A percentile compares a stretch with the other conserved stretches of the same genome.
These are phyloP conservation scores for Evernia prunastri DNA, from an alignment of 495 filamentous ascomycete genomes.

Conservation along the genomic window DNA sequence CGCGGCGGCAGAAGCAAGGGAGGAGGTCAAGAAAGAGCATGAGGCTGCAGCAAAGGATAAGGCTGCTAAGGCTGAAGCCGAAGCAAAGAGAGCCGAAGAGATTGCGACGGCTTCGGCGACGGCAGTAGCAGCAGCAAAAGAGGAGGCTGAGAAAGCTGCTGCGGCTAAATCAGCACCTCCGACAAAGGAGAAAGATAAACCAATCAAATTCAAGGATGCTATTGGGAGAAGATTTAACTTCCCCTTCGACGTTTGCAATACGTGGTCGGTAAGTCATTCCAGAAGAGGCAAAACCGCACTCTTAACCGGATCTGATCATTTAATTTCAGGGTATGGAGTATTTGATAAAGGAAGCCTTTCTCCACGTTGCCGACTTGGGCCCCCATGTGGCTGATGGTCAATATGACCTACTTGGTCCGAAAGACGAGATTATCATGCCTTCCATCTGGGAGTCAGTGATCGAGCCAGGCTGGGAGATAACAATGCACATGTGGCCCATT, in stretches of 20 bases:
- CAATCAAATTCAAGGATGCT: conserved; percentile 81
- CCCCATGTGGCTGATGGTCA: conserved; percentile 77
- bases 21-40: conserved; percentile 32
- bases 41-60: conserved; percentile 31
- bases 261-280: conserved; percentile 61
- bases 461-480: conserved; percentile 82
- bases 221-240: conserved; percentile 83
- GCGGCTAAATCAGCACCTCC: conserved; percentile 31
- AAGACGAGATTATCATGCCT: conserved; percentile 82
- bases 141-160: conserved; percentile 28
- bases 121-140: conserved; percentile 36
- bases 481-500: conserved; percentile 98
- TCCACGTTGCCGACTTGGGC: conserved; percentile 76
- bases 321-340: conserved; percentile 70
- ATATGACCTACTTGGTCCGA: conserved; percentile 76
- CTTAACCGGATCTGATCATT: background rate
- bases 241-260: conserved; percentile 70
- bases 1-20: conserved; percentile 26
- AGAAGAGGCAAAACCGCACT: background rate
- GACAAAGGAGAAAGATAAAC: conserved; percentile 48
- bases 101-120: conserved; percentile 37
- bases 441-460: conserved; percentile 81
- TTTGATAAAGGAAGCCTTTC: conserved; percentile 79
- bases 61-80: conserved; percentile 36
- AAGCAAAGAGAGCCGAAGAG: conserved; percentile 39